A percentile compares a stretch with the other conserved stretches of the same genome.
These are phyloP conservation scores for Podaxis sp. DNA, from an alignment of 768 basidiomycete genomes.

Conservation along the genomic window DNA sequence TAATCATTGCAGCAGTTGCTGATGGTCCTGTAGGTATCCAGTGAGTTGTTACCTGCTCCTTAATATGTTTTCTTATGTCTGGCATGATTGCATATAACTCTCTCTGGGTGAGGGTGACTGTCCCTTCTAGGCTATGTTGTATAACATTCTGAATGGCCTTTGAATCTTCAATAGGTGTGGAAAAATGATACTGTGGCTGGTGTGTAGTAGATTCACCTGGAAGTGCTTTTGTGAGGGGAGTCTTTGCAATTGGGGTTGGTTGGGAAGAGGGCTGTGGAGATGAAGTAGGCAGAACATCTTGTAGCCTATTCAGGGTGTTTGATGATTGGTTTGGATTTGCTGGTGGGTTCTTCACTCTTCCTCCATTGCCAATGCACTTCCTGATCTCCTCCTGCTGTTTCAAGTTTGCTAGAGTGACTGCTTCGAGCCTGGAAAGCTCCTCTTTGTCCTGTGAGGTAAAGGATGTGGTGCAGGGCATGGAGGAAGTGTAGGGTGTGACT, in stretches of 20 bases:
- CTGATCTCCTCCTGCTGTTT: too few species aligned
- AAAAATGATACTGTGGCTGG: constrained; percentile 17
- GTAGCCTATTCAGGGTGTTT: too few species aligned
- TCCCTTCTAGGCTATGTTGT: constrained; percentile 11
- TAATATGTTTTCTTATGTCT: constrained; percentile 17
- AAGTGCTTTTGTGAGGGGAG: too few species aligned
- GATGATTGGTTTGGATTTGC: too few species aligned
- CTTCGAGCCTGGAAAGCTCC: not conserved
- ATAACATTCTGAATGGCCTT: constrained; percentile 5
- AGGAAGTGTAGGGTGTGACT: not conserved
- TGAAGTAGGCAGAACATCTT: too few species aligned
- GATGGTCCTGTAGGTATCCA: constrained; percentile 31
- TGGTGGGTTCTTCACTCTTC: too few species aligned
- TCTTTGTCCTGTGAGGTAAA: not conserved
- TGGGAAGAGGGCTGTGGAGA: too few species aligned
- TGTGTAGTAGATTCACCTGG: too few species aligned
- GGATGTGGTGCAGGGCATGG: not conserved
- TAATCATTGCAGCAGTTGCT: constrained; percentile 12
- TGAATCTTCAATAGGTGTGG: constrained; percentile 17
- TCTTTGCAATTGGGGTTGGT: too few species aligned
- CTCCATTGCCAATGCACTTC: too few species aligned
- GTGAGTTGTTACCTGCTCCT: constrained; percentile 15
- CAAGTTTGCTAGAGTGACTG: not conserved
- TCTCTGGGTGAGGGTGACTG: constrained; percentile 17
- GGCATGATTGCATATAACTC: constrained; percentile 21